Conservation (phyloP, 2,329 filamentous ascomycete species). For the Ustulina deusta region DNA sequence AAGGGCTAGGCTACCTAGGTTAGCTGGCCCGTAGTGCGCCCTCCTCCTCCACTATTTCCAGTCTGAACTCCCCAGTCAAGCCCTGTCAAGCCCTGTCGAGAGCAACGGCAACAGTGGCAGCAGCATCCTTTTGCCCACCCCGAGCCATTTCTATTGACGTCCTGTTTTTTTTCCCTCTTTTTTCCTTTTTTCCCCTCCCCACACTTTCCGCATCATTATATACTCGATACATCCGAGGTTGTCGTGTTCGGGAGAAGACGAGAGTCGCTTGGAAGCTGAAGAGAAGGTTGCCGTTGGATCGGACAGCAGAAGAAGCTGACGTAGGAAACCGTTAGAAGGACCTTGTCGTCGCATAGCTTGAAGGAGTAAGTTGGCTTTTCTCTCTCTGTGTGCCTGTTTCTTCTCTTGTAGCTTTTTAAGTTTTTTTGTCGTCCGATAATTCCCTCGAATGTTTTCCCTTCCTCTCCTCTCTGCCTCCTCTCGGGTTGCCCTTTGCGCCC, state of each 20-base stretch:
- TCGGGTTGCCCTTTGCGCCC: slow-evolving; percentile 28
- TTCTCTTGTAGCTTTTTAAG: background rate
- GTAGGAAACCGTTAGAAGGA: slow-evolving; percentile 38
- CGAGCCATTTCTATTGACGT: slow-evolving; percentile 39
- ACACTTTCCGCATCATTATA: slow-evolving; percentile 41
- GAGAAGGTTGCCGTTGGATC: slow-evolving; percentile 43
- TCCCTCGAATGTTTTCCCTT: slow-evolving; percentile 17
- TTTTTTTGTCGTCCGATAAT: slow-evolving; percentile 13
- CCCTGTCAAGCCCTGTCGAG: slow-evolving; percentile 13
- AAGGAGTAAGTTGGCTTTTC: slow-evolving; percentile 36
- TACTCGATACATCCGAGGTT: slow-evolving; percentile 44
- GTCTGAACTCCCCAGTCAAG: slow-evolving; percentile 33
- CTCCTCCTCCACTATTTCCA: slow-evolving; percentile 40
- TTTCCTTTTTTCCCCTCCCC: slow-evolving; percentile 35
- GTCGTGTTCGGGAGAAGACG: slow-evolving; percentile 49
- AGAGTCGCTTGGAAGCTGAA: slow-evolving; percentile 42
- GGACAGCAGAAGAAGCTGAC: slow-evolving; percentile 37
- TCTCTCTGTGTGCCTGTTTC: slow-evolving; percentile 14
- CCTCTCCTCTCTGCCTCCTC: background rate
- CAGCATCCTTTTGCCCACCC: slow-evolving; percentile 14
- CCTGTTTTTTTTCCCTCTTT: slow-evolving; percentile 37
- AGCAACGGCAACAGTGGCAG: slow-evolving; percentile 5
- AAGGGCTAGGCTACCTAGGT: slow-evolving; percentile 40
- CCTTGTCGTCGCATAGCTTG: slow-evolving; percentile 34
- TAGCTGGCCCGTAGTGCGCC: slow-evolving; percentile 38